phyloP scores from a whole-genome alignment of 2,329 filamentous ascomycete genomes.

The Talaromyces verruculosus region DNA sequence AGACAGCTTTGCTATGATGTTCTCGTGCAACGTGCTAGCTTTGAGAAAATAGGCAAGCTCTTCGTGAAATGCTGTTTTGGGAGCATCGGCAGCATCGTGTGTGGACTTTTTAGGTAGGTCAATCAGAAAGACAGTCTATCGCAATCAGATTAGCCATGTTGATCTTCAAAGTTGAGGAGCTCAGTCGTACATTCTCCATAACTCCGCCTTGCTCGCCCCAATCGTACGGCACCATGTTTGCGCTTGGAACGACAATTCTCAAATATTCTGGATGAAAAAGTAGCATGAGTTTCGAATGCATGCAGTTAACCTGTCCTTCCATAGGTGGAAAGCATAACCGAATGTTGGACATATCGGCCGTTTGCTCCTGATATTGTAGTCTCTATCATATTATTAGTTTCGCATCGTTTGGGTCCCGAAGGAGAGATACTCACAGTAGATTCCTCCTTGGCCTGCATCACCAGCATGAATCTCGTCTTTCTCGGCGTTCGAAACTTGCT shows the following conservation, averaged over 20 bases:
- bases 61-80: slow-evolving; percentile 60
- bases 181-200: slow-evolving; percentile 73
- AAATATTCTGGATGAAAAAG: slow-evolving; percentile 74
- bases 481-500: slow-evolving; percentile 63
- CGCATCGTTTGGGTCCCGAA: neutral
- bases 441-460: slow-evolving; percentile 61
- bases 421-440: slow-evolving; percentile 37
- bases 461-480: slow-evolving; percentile 61
- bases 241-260: slow-evolving; percentile 80
- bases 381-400: slow-evolving; percentile 30
- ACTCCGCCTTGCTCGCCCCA: slow-evolving; percentile 73
- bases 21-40: slow-evolving; percentile 64
- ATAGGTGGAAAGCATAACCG: slow-evolving; percentile 79
- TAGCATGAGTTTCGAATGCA: slow-evolving; percentile 94
- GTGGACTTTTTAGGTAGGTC: slow-evolving; percentile 66
- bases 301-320: slow-evolving; percentile 66
- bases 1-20: slow-evolving; percentile 65
- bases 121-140: slow-evolving; percentile 79
- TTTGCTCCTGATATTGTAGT: slow-evolving; percentile 41
- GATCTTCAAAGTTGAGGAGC: neutral
- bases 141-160: neutral
- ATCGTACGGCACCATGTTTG: slow-evolving; percentile 81
- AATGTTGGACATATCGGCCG: slow-evolving; percentile 53
- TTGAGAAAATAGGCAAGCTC: slow-evolving; percentile 70
- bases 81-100: slow-evolving; percentile 25